phyloP scores from a whole-genome alignment of 345 rosid species.

The Eucalyptus albens region DNA sequence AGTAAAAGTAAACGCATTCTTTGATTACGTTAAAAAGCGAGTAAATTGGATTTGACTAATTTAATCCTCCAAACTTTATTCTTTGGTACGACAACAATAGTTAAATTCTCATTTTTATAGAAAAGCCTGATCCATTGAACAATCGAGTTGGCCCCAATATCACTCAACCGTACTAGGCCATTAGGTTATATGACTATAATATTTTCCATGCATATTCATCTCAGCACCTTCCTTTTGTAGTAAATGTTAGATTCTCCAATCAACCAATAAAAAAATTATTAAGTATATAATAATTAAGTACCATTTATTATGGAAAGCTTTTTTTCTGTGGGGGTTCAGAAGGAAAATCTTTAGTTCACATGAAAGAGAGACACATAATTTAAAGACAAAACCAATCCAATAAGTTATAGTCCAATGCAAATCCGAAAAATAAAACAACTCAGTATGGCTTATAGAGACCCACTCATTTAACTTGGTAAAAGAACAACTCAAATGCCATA shows the following conservation, averaged over 20 bases:
- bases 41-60: not conserved
- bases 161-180: not conserved
- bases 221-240: not conserved
- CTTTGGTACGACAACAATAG: not conserved
- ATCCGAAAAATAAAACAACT: too few relatives aligned
- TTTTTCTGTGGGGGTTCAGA: too few relatives aligned
- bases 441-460: fast-evolving
- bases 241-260: not conserved
- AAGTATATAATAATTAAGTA: not conserved
- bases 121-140: not conserved
- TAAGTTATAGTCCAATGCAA: too few relatives aligned
- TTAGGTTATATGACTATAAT: not conserved
- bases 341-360: too few relatives aligned
- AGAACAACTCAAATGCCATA: too few relatives aligned
- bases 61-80: not conserved
- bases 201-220: not conserved
- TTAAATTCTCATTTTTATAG: not conserved
- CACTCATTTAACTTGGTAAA: too few relatives aligned
- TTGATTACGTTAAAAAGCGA: not conserved
- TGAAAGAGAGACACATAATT: too few relatives aligned
- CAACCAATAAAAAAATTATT: not conserved
- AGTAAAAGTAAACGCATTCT: not conserved
- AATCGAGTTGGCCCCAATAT: not conserved
- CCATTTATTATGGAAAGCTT: not conserved
- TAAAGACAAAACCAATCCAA: too few relatives aligned